Base-by-base conservation (phyloP, 2,329 filamentous ascomycete species). In the Penicillium sclerotiorum region DNA sequence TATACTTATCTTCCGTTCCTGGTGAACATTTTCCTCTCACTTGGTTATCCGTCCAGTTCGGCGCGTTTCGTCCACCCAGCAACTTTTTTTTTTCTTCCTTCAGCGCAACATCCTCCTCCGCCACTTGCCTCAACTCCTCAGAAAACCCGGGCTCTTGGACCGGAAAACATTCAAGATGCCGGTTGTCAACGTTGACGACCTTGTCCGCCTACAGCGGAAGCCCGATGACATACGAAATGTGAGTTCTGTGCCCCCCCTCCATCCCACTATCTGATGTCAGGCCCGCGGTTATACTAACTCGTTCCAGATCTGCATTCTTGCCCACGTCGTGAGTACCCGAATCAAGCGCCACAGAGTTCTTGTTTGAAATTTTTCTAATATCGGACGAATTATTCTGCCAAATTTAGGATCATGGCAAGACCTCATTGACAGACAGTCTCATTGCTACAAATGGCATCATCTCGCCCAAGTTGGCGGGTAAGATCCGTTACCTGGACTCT, bases 371-470 rank as follows among this genome's bases (percentile, higher is more conserved):
- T 12, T 4, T 6, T 12, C n/a, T 30, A 20, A n/a, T 42, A 11
- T 38, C 45, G n/a, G 48, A 15, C 7, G 11, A 27, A 13, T 32
- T 30, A 22, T 46, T 35, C 36, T 44, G 42, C 53, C 40, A 39
- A 30, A 30, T 60, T 13, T 50, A 86, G 83, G 94, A 99, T 72
- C 94, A 99, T 80, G 94, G 94, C 65, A 99, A 99, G 74, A 99
- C 94, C 2, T 97, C 94, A 27, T 84, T 99, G 61, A 95, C 92
- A 50, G 94, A 99, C 73, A 91, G 91, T 53, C 84, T 99, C 45
- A 89, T 99, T 65, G 93, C 94, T 72, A 97, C 94, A 58, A 99
- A 99, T 82, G 94, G 94, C 76, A 97, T 99, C 76, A 99, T 99
- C 67, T 97, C 94, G 23, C 90, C 93, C 48, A 97, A 97, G 70